phyloP scores from a whole-genome alignment of 371 early-diverging fungal genomes.

The Mortierella sp. region DNA sequence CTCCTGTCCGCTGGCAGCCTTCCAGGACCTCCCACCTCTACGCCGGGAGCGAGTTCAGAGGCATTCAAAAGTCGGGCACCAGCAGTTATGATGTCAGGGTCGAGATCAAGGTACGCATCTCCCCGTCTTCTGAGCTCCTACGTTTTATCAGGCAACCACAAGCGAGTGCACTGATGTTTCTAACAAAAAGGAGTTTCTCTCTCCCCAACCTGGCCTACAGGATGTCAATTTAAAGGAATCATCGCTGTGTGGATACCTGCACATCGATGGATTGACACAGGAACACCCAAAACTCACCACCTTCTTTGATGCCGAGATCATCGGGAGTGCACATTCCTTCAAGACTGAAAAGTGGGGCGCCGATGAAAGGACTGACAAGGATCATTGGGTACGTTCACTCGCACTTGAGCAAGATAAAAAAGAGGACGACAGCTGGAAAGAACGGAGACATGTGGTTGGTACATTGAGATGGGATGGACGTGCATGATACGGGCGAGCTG shows the following conservation, averaged over 20 bases:
- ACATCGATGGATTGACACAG: slow-evolving; percentile 84
- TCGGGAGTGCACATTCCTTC: slow-evolving; percentile 81
- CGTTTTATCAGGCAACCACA: neutral
- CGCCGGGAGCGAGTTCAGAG: slow-evolving; percentile 75
- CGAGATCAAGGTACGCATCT: slow-evolving; percentile 72
- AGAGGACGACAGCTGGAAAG: neutral
- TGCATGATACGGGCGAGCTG: neutral
- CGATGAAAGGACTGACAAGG: slow-evolving; percentile 74
- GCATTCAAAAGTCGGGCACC: slow-evolving; percentile 76
- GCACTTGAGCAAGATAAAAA: neutral
- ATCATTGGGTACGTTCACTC: slow-evolving; percentile 79
- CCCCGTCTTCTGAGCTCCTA: too few species aligned
- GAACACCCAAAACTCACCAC: slow-evolving; percentile 86
- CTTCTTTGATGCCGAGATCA: slow-evolving; percentile 88
- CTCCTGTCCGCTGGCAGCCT: slow-evolving; percentile 23
- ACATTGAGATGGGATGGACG: neutral
- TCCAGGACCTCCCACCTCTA: slow-evolving; percentile 58
- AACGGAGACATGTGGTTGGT: slow-evolving; percentile 1
- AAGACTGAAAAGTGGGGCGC: slow-evolving; percentile 91
- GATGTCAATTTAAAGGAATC: slow-evolving; percentile 79
- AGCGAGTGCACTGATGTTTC: neutral
- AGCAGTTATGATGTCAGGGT: slow-evolving; percentile 79
- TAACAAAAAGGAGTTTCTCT: neutral
- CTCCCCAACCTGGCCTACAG: slow-evolving; percentile 55
- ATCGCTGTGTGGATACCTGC: slow-evolving; percentile 82